Base-by-base conservation (phyloP, 106 monocot genomes). In the Allium cepa region DNA sequence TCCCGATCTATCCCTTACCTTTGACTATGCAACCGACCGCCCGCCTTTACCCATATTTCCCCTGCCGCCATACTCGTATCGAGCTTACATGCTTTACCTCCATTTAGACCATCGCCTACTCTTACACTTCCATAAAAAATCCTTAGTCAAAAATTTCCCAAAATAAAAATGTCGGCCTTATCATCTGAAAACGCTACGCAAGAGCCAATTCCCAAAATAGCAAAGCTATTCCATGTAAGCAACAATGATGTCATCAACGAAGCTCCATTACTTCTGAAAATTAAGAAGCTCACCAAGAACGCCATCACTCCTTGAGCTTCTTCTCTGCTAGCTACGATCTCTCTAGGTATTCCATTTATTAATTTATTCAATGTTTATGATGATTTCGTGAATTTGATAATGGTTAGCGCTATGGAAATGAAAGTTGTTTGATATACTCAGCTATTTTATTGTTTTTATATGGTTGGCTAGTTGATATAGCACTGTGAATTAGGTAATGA, bases 281-380 rank as follows among this genome's bases (percentile, higher is more conserved):
- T 87, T 53, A 87, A 87, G 84, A 87, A 70, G 73, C 87, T 87
- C 52, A 81, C 87, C 53, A 36, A 70, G 4, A 87, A 84, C 18
- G 90, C 90, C 61, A 51, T 79, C 62, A 15, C 84, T 59, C 90
- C 81, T n/a, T 80, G 83, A 10, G 79, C 75, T 7, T 90, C 90
- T 16, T 60, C 79, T 63, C 85, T 49, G 90, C 90, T 14, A 85
- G 90, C 70, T 91, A 83, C 76, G 90, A 86, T 62, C 90, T 87
- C 63, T 81, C 86, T 46, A 83, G 86, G 82, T 90, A 53, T 26
- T 13, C 11, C 5, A 6, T 26, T 17, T 27, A 3, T 6, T 26
- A 22, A 13, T 50, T 36, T 36, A 36, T 36, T 36, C 36, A 2
- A 36, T 36, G 3, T 36, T 36, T 36, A 36, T 36, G 36, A 36